Percentiles rank a stretch among this genome's conserved stretches.
These are phyloP conservation scores for Euphrasia arctica DNA, from an alignment of 305 asterid genomes.

Conservation along the genomic window DNA sequence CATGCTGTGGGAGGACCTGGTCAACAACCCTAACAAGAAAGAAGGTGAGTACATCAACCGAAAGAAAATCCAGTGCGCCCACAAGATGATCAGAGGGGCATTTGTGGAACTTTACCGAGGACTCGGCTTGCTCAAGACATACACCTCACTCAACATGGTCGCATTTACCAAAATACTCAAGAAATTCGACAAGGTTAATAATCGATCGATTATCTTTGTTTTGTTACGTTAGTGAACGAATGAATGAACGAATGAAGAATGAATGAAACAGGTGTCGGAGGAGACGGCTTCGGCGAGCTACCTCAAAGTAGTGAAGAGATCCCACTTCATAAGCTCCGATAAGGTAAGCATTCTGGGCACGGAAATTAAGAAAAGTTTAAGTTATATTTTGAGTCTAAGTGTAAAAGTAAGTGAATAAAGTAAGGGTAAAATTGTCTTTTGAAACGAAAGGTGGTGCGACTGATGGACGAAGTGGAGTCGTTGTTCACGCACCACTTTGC, in stretches of 20 bases:
- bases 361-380: no score
- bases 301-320: neutral
- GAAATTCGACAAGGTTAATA: neutral
- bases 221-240: no score
- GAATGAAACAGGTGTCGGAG: neutral
- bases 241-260: no score
- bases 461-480: constrained; percentile 97
- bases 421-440: no score
- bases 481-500: constrained; percentile 90
- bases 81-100: constrained; percentile 90
- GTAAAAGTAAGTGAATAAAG: no score
- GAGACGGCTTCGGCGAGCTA: neutral
- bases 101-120: constrained; percentile 90
- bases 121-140: constrained; percentile 68
- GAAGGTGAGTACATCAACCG: constrained; percentile 35
- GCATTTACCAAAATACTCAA: neutral
- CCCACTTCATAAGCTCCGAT: neutral
- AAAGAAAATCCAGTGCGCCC: constrained; percentile 73
- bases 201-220: no score
- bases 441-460: constrained; percentile 54
- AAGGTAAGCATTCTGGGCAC: neutral
- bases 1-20: constrained; percentile 80
- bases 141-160: constrained; percentile 21
- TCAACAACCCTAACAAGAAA: constrained; percentile 56
- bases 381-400: no score